These are phyloP conservation scores for Cudoniella acicularis DNA, from an alignment of 495 filamentous ascomycete genomes.

Conservation along the genomic window DNA sequence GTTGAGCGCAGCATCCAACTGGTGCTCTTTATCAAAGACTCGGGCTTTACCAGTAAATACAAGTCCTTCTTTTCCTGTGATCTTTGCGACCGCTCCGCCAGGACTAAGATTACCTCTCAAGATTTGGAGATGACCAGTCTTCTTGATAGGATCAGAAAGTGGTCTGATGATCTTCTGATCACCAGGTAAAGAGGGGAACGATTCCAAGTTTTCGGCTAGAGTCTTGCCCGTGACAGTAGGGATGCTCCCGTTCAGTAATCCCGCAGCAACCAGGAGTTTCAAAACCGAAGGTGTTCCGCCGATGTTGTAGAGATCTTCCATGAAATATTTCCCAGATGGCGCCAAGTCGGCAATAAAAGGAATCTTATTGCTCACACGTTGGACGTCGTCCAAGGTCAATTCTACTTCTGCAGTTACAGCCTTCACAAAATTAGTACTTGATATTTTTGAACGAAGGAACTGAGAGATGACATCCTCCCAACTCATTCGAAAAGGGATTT, in stretches of 20 bases:
- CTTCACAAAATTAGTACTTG: no score
- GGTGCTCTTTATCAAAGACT: slow-evolving; percentile 88
- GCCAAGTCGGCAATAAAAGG: slow-evolving; percentile 93
- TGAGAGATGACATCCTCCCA: no score
- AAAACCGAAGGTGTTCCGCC: slow-evolving; percentile 89
- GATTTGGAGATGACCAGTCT: slow-evolving; percentile 84
- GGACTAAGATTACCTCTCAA: slow-evolving; percentile 88
- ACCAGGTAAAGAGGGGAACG: slow-evolving; percentile 74
- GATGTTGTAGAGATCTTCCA: slow-evolving; percentile 93
- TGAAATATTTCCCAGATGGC: slow-evolving; percentile 81
- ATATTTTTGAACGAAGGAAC: no score
- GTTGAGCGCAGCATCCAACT: slow-evolving; percentile 72
- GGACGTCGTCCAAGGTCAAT: slow-evolving; percentile 82
- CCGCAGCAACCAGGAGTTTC: slow-evolving; percentile 82
- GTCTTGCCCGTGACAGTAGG: slow-evolving; percentile 91
- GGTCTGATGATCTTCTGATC: slow-evolving; percentile 85
- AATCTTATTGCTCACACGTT: slow-evolving; percentile 82
- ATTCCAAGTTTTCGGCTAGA: slow-evolving; percentile 79
- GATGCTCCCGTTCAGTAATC: slow-evolving; percentile 78
- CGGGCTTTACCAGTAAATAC: slow-evolving; percentile 76
- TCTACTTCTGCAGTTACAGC: slow-evolving; percentile 80
- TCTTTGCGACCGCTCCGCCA: slow-evolving; percentile 92
- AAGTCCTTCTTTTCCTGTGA: slow-evolving; percentile 92
- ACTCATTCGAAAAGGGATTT: no score
- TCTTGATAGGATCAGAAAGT: slow-evolving; percentile 79